phyloP scores from a whole-genome alignment of 2,329 filamentous ascomycete genomes.

The Ascosphaera apis region DNA sequence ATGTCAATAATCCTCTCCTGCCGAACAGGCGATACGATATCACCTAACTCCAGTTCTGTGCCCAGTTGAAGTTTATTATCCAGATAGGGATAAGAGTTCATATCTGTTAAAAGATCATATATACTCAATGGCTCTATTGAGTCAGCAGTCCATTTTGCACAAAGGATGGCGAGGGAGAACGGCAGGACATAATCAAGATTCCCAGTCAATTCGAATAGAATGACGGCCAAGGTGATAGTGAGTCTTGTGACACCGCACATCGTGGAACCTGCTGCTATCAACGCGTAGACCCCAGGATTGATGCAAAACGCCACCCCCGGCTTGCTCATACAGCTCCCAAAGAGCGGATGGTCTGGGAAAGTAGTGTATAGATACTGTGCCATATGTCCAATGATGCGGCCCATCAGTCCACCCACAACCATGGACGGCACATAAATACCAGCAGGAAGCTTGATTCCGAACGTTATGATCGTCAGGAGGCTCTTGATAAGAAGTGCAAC shows the following conservation, averaged over 20 bases:
- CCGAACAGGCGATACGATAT: constrained; percentile 58
- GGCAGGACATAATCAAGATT: constrained; percentile 87
- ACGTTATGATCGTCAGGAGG: constrained; percentile 68
- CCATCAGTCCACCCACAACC: constrained; percentile 87
- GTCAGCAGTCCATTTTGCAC: constrained; percentile 96
- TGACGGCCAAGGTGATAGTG: constrained; percentile 82
- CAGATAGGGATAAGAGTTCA: constrained; percentile 96
- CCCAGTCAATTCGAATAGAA: constrained; percentile 86
- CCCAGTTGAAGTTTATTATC: constrained; percentile 86
- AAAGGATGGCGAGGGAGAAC: constrained; percentile 75
- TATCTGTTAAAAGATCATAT: constrained; percentile 82
- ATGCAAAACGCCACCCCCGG: constrained; percentile 58
- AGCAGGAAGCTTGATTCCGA: constrained; percentile 87
- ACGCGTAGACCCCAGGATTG: constrained; percentile 85
- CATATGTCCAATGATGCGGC: constrained; percentile 64
- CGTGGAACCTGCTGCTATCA: constrained; percentile 83
- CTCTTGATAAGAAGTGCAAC: constrained; percentile 77
- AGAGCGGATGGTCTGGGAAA: constrained; percentile 49
- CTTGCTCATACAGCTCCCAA: constrained; percentile 46
- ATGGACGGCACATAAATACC: constrained; percentile 98
- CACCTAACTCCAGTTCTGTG: constrained; percentile 69
- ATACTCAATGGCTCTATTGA: constrained; percentile 86
- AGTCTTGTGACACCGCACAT: constrained; percentile 95
- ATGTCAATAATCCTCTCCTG: constrained; percentile 72
- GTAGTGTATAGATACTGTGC: constrained; percentile 61